These are phyloP conservation scores for Leucocoprinus sp. DNA, from an alignment of 768 basidiomycete species.

Conservation along the genomic window DNA sequence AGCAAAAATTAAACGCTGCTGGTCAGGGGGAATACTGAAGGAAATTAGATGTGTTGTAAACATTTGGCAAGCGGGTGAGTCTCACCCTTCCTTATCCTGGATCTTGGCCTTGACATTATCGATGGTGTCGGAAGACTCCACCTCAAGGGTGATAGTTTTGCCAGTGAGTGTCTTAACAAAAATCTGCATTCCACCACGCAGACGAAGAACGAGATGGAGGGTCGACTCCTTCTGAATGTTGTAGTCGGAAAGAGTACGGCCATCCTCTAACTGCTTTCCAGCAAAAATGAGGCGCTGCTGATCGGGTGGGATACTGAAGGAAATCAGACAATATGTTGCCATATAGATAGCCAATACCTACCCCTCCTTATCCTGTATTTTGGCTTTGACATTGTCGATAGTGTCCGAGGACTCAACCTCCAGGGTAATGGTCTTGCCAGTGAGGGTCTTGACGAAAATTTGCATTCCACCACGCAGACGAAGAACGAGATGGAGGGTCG, in stretches of 20 bases:
- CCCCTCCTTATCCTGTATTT: constrained; percentile 93
- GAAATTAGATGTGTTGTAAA: too few species aligned
- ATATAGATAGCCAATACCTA: neutral
- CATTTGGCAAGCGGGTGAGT: too few species aligned
- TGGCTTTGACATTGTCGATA: constrained; percentile 83
- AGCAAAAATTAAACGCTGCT: constrained; percentile 87
- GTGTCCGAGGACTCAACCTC: constrained; percentile 85
- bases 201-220: constrained; percentile 73
- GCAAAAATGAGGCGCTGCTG: constrained; percentile 90
- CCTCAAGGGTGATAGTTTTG: constrained; percentile 90
- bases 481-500: constrained; percentile 81
- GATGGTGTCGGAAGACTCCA: constrained; percentile 89
- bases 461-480: constrained; percentile 91
- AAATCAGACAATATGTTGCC: neutral
- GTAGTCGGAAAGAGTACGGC: constrained; percentile 83
- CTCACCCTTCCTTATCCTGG: constrained; percentile 78
- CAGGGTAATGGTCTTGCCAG: constrained; percentile 89
- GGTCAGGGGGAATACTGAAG: constrained; percentile 79
- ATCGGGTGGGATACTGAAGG: constrained; percentile 59
- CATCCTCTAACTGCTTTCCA: constrained; percentile 88
- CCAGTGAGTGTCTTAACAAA: constrained; percentile 85
- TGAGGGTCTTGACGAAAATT: constrained; percentile 75
- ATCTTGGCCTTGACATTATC: constrained; percentile 85
- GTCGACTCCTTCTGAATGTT: constrained; percentile 88
- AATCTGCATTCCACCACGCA: constrained; percentile 88